A percentile compares a stretch with the other conserved stretches of the same genome.
phyloP scores from a whole-genome alignment of 1,139 yeast species.

The Candida sp. region DNA sequence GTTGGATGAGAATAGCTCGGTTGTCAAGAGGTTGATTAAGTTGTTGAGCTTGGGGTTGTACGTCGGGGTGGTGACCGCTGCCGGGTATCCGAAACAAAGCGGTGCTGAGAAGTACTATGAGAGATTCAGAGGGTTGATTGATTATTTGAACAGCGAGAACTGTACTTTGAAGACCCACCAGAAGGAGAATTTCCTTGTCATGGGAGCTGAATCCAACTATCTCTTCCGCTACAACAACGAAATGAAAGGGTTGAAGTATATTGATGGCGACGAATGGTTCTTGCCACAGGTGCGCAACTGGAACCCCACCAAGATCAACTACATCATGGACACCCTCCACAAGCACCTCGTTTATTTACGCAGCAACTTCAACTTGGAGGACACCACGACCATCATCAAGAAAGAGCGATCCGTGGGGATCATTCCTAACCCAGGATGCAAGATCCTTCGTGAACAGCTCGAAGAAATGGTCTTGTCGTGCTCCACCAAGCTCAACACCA shows the following conservation, averaged over 20 bases:
- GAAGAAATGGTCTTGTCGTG: constrained; percentile 91
- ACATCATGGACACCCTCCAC: constrained; percentile 73
- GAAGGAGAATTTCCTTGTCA: constrained; percentile 70
- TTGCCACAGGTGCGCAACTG: constrained; percentile 73
- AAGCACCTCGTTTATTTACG: constrained; percentile 59
- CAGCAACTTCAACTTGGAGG: constrained; percentile 59
- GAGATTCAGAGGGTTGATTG: constrained; percentile 76
- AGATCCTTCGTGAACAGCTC: constrained; percentile 77
- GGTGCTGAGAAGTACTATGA: constrained; percentile 75
- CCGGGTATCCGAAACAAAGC: constrained; percentile 83
- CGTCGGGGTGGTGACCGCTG: constrained; percentile 96
- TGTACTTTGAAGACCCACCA: constrained; percentile 51
- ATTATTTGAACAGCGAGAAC: constrained; percentile 52
- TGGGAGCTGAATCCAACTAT: constrained; percentile 98
- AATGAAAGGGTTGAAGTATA: constrained; percentile 54
- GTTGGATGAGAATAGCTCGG: constrained; percentile 60
- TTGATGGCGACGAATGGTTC: constrained; percentile 76
- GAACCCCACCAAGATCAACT: constrained; percentile 62
- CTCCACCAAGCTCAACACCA: constrained; percentile 61
- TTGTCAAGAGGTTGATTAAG: constrained; percentile 60
- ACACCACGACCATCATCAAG: constrained; percentile 65
- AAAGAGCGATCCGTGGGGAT: constrained; percentile 92
- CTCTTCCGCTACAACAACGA: constrained; percentile 66
- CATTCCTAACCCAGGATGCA: constrained; percentile 65
- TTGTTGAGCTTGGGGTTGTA: constrained; percentile 63